Percentiles rank a stretch among this genome's conserved stretches.
phyloP scores from a whole-genome alignment of 2,329 filamentous ascomycete species.

The Colletotrichum sublineola region DNA sequence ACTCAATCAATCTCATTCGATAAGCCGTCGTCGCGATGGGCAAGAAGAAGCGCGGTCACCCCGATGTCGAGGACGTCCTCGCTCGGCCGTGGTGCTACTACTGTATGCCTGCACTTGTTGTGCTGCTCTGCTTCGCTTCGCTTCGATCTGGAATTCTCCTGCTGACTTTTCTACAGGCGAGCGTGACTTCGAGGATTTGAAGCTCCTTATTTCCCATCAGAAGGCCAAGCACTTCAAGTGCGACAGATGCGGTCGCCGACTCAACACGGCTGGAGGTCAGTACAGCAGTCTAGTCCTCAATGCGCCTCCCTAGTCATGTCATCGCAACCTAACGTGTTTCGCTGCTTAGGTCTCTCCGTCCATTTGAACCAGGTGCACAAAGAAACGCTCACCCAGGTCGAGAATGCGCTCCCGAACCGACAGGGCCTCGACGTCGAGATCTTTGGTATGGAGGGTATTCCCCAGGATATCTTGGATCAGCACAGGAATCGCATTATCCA shows the following conservation, averaged over 20 bases:
- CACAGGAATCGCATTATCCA: constrained; percentile 90
- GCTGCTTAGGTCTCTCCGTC: constrained; percentile 81
- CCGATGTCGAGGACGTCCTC: constrained; percentile 89
- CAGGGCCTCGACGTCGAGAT: constrained; percentile 92
- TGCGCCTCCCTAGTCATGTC: neutral
- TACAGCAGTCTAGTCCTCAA: constrained; percentile 25
- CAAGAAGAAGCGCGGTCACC: constrained; percentile 91
- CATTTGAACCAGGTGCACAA: constrained; percentile 99
- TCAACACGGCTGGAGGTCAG: constrained; percentile 95
- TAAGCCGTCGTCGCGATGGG: constrained; percentile 68
- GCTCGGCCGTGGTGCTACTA: constrained; percentile 97
- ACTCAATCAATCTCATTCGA: no score
- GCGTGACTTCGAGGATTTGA: constrained; percentile 96
- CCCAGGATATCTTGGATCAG: constrained; percentile 83
- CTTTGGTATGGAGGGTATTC: constrained; percentile 98
- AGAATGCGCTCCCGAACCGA: constrained; percentile 91
- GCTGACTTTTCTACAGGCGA: constrained; percentile 68
- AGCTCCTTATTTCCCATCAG: constrained; percentile 96
- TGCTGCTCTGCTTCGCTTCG: neutral
- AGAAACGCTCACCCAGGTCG: constrained; percentile 86
- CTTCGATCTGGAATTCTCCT: neutral
- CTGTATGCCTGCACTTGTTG: constrained; percentile 65
- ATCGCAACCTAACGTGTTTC: constrained; percentile 36
- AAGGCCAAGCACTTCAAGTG: constrained; percentile 99
- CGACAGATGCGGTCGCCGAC: constrained; percentile 85